Evolutionary conservation across 257 asterid genomes (phyloP).

Genomic region (Fraxinus anomala): DNA sequence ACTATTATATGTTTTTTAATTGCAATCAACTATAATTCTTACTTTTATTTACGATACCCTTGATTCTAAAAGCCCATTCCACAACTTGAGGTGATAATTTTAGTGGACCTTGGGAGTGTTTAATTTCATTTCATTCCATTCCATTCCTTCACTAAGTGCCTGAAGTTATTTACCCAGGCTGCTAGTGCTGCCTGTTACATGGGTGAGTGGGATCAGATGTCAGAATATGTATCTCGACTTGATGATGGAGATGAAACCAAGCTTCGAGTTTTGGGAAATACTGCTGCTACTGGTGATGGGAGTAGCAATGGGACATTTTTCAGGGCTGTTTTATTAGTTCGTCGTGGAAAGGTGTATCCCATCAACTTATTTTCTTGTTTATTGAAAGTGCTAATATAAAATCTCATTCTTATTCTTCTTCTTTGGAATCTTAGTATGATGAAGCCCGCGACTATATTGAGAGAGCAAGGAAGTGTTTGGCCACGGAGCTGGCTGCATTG

Average conservation of each 20-base stretch:
- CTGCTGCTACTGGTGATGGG: constrained; percentile 93
- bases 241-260: constrained; percentile 99
- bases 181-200: constrained; percentile 99
- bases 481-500: constrained; percentile 98
- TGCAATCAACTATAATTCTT: neutral
- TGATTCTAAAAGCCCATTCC: constrained; percentile 3
- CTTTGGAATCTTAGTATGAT: constrained; percentile 61
- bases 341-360: constrained; percentile 90
- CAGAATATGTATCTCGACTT: constrained; percentile 90
- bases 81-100: neutral
- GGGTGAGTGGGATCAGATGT: constrained; percentile 99
- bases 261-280: constrained; percentile 87
- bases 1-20: neutral
- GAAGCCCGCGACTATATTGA: constrained; percentile 95
- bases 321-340: constrained; percentile 92
- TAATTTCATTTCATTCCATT: neutral
- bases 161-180: constrained; percentile 60
- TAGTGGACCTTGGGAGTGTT: neutral
- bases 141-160: constrained; percentile 18
- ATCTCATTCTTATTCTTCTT: constrained; percentile 20
- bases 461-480: constrained; percentile 96
- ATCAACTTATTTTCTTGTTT: constrained; percentile 6
- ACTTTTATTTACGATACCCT: constrained; percentile 11
- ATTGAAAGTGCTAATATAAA: constrained; percentile 11
- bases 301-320: constrained; percentile 93